Conservation (phyloP, 768 basidiomycete species). For the Porphyrellus cyaneotinctus region DNA sequence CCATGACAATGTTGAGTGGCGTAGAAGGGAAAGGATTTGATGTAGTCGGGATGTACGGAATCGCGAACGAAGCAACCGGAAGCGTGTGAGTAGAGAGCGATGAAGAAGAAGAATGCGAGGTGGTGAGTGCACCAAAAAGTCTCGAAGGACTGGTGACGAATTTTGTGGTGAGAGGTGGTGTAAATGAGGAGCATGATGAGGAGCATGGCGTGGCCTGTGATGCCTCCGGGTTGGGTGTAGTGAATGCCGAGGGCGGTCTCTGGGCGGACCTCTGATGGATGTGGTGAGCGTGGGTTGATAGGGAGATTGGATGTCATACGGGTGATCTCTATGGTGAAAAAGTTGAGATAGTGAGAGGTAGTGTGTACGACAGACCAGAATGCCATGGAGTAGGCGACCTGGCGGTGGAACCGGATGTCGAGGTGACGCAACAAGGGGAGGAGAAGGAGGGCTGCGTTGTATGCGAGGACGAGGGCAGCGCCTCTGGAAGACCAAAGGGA, state of each 20-base stretch:
- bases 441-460: constrained; percentile 81
- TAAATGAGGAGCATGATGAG: constrained; percentile 93
- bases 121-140: constrained; percentile 98
- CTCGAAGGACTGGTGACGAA: constrained; percentile 88
- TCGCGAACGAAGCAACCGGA: constrained; percentile 96
- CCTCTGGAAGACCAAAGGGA: constrained; percentile 91
- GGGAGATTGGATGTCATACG: constrained; percentile 44
- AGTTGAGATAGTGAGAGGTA: constrained; percentile 92
- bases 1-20: constrained; percentile 84
- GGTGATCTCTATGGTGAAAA: constrained; percentile 84
- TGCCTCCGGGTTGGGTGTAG: constrained; percentile 85
- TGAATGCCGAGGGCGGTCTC: constrained; percentile 79
- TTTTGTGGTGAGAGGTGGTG: constrained; percentile 83
- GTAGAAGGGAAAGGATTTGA: constrained; percentile 79
- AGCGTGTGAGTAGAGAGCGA: constrained; percentile 85
- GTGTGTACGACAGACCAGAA: constrained; percentile 93
- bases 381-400: constrained; percentile 91
- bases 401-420: constrained; percentile 92
- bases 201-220: constrained; percentile 94
- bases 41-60: constrained; percentile 67
- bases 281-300: not conserved
- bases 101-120: constrained; percentile 91
- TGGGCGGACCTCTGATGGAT: constrained; percentile 68
- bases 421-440: constrained; percentile 88
- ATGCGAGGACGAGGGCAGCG: constrained; percentile 86